Conservation (phyloP, 1,139 yeast species). For the Sugiyamaella paludigena region DNA sequence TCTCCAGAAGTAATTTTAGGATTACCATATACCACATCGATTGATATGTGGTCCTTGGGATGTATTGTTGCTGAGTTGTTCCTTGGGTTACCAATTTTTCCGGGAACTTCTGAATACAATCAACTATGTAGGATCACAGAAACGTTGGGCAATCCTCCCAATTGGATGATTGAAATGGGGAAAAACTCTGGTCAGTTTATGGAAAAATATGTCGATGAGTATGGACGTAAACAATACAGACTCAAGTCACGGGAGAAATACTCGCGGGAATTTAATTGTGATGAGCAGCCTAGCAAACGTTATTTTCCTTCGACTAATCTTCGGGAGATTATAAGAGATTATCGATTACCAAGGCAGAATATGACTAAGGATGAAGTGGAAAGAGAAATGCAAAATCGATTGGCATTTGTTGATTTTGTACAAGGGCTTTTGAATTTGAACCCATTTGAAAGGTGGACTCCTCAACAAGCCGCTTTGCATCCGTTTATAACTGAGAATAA, state of each 20-base stretch:
- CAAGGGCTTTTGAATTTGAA: slow-evolving; percentile 75
- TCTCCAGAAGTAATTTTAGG: slow-evolving; percentile 96
- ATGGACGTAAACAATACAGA: slow-evolving; percentile 43
- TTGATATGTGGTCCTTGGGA: slow-evolving; percentile 98
- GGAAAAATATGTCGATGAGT: slow-evolving; percentile 42
- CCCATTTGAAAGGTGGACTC: slow-evolving; percentile 94
- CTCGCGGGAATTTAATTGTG: slow-evolving; percentile 51
- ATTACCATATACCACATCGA: slow-evolving; percentile 78
- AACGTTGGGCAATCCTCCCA: slow-evolving; percentile 83
- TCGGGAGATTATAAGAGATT: slow-evolving; percentile 72
- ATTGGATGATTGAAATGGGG: slow-evolving; percentile 97
- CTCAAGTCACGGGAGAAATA: slow-evolving; percentile 61
- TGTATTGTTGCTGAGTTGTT: slow-evolving; percentile 94
- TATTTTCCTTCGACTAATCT: slow-evolving; percentile 76
- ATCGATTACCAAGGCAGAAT: slow-evolving; percentile 67
- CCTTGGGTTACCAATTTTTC: slow-evolving; percentile 89
- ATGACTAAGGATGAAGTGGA: slow-evolving; percentile 57
- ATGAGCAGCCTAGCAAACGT: slow-evolving; percentile 79
- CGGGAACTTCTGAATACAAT: slow-evolving; percentile 92
- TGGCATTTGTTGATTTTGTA: slow-evolving; percentile 72
- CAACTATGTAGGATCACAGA: slow-evolving; percentile 80
- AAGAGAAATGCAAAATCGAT: slow-evolving; percentile 67
- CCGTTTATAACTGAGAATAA: slow-evolving; percentile 66
- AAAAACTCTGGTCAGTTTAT: slow-evolving; percentile 74
- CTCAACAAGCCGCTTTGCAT: slow-evolving; percentile 90